phyloP scores from a whole-genome alignment of 257 asterid genomes.

The Solanum neorickii region DNA sequence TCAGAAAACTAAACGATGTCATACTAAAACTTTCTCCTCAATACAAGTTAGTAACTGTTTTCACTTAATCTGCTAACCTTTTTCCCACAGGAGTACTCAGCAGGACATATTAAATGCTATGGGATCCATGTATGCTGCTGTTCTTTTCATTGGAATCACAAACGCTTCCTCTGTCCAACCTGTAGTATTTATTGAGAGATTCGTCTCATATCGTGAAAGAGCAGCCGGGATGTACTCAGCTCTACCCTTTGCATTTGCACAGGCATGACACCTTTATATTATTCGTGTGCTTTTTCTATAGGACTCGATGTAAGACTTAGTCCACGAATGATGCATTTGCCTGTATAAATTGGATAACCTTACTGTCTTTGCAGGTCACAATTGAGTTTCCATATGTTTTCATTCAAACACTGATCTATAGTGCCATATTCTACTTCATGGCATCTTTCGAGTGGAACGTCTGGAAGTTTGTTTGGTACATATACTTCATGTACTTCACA shows the following conservation, averaged over 20 bases:
- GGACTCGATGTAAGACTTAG: neutral
- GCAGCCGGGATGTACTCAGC: conserved; percentile 98
- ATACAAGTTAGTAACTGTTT: neutral
- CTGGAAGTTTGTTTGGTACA: conserved; percentile 67
- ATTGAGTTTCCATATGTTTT: conserved; percentile 71
- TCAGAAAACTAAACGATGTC: neutral
- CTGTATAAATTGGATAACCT: neutral
- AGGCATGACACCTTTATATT: conserved; percentile 25
- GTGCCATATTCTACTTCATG: conserved; percentile 70
- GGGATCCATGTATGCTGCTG: conserved; percentile 98
- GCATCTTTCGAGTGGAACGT: conserved; percentile 65
- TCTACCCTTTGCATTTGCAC: conserved; percentile 81
- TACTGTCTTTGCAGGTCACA: conserved; percentile 39
- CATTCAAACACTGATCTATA: conserved; percentile 58
- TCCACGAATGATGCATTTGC: neutral
- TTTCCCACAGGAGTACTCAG: conserved; percentile 39
- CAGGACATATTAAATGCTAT: conserved; percentile 88
- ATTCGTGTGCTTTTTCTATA: neutral
- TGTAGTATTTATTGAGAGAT: conserved; percentile 65
- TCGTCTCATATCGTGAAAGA: conserved; percentile 73
- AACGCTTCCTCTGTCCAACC: conserved; percentile 82
- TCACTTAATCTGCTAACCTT: neutral
- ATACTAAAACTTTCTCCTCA: neutral
- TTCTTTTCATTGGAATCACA: conserved; percentile 70
- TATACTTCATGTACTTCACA: conserved; percentile 68